Percentiles rank a stretch among this genome's conserved stretches.
phyloP scores from a whole-genome alignment of 2,329 filamentous ascomycete species.

The Sporothrix brasiliensis region DNA sequence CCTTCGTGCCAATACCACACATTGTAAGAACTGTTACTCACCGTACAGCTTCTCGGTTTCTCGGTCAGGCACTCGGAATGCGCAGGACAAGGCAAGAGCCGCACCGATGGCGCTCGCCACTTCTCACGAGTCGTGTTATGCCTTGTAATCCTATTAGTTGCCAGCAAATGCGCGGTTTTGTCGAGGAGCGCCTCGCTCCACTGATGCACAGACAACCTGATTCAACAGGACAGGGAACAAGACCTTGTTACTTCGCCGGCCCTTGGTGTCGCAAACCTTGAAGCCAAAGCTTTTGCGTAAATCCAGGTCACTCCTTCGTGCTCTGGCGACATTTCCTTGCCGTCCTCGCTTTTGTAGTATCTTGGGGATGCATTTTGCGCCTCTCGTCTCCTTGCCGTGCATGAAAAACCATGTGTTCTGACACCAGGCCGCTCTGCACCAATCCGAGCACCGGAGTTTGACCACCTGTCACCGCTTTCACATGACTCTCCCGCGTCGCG shows the following conservation, averaged over 20 bases:
- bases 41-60: not conserved
- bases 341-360: not conserved
- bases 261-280: not conserved
- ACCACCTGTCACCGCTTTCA: conserved; percentile 19
- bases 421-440: not conserved
- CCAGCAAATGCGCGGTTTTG: conserved; percentile 10
- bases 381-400: too few relatives aligned
- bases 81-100: not conserved
- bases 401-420: conserved; percentile 1
- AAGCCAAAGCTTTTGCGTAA: conserved; percentile 5
- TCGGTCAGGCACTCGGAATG: not conserved
- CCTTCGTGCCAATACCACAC: not conserved
- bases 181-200: not conserved
- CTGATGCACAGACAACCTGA: not conserved
- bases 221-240: conserved; percentile 1
- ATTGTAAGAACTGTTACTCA: not conserved
- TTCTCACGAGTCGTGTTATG: not conserved
- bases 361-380: too few relatives aligned
- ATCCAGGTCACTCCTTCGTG: not conserved
- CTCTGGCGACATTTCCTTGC: conserved; percentile 8
- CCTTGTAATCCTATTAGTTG: not conserved
- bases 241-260: not conserved
- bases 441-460: not conserved
- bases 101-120: not conserved
- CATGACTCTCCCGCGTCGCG: conserved; percentile 28